These are phyloP conservation scores for Sicyos edulis DNA, from an alignment of 306 rosid genomes.

Conservation along the genomic window DNA sequence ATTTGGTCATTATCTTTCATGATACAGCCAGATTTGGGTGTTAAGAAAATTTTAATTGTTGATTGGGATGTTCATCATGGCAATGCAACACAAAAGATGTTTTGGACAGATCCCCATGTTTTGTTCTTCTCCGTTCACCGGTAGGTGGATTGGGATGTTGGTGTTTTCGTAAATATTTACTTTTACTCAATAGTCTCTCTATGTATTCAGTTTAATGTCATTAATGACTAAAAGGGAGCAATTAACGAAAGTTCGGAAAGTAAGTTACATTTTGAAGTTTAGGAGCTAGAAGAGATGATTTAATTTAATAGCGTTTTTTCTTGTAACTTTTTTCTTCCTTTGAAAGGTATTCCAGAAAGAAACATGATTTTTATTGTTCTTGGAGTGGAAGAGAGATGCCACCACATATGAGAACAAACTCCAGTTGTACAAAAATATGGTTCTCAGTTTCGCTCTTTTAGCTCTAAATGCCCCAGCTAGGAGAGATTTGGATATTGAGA, in stretches of 20 bases:
- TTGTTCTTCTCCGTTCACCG: slow-evolving; percentile 96
- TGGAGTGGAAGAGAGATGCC: background rate
- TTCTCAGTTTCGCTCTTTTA: background rate
- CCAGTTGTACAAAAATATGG: background rate
- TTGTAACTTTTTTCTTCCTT: background rate
- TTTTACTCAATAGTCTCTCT: background rate
- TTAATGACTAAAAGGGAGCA: background rate
- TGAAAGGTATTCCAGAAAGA: background rate
- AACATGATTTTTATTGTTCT: background rate
- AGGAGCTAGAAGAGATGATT: background rate
- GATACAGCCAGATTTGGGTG: slow-evolving; percentile 73
- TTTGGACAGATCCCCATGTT: slow-evolving; percentile 76
- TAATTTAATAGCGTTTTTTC: background rate
- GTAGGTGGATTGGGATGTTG: slow-evolving; percentile 29
- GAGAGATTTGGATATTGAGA: background rate
- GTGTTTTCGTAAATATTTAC: background rate
- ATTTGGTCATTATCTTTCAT: slow-evolving; percentile 22
- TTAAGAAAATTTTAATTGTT: slow-evolving; percentile 70
- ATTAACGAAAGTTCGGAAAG: background rate
- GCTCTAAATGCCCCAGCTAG: background rate
- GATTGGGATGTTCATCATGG: slow-evolving; percentile 99
- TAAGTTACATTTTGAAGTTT: background rate
- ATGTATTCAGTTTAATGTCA: background rate
- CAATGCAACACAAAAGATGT: slow-evolving; percentile 90
- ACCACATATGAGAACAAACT: background rate